Conservation (phyloP, 2,329 filamentous ascomycete genomes). For the Pseudogymnoascus sp. region DNA sequence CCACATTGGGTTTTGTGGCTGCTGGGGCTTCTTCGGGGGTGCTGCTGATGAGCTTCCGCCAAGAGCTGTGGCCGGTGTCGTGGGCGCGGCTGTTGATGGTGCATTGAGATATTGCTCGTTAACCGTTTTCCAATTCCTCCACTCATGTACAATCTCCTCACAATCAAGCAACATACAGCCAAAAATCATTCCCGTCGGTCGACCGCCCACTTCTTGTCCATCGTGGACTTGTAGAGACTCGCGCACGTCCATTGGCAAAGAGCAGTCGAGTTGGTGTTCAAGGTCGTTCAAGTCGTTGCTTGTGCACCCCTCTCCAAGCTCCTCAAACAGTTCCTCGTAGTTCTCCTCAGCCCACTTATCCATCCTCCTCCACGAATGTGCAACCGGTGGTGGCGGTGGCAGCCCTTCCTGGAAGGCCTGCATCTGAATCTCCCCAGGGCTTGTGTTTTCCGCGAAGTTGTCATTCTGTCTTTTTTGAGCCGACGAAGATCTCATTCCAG, state of each 20-base stretch:
- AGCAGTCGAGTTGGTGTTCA: conserved; percentile 92
- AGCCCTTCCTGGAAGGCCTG: conserved; percentile 89
- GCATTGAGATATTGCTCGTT: conserved; percentile 73
- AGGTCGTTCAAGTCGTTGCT: conserved; percentile 94
- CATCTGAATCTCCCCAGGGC: conserved; percentile 84
- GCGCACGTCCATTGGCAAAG: conserved; percentile 84
- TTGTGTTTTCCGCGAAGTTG: conserved; percentile 60
- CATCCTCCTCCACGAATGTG: conserved; percentile 90
- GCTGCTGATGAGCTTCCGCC: conserved; percentile 61
- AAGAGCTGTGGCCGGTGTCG: conserved; percentile 64
- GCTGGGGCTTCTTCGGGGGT: conserved; percentile 55
- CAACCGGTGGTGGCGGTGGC: conserved; percentile 79
- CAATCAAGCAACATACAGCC: conserved; percentile 94
- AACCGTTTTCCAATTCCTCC: conserved; percentile 91
- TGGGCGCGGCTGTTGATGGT: conserved; percentile 50
- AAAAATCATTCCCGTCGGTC: conserved; percentile 88
- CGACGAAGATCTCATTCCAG: conserved; percentile 75
- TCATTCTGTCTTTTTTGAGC: conserved; percentile 55
- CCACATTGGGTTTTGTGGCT: conserved; percentile 60
- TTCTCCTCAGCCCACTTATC: conserved; percentile 91
- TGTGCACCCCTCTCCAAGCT: conserved; percentile 86
- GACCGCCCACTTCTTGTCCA: conserved; percentile 90
- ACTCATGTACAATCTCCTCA: conserved; percentile 96
- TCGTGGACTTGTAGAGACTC: conserved; percentile 89
- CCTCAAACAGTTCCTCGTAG: conserved; percentile 89